Base-by-base conservation (phyloP, 768 basidiomycete genomes). In the Mycena pura region DNA sequence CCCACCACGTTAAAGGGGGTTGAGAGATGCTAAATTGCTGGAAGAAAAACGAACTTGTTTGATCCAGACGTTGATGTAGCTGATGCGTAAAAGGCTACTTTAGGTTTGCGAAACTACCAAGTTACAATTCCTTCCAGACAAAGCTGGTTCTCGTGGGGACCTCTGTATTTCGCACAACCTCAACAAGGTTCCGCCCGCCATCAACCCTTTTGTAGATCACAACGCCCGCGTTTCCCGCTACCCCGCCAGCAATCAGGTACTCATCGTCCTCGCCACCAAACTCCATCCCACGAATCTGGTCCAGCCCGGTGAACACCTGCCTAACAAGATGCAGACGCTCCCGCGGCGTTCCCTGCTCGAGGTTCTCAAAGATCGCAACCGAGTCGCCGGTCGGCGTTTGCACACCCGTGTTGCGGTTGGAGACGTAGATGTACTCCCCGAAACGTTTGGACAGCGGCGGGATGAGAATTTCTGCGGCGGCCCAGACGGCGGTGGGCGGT, bases 241-340 rank as follows among this genome's bases (percentile, higher is more conserved):
- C 74, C 22, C 85, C 87, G 8, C 81, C 80, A 24, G 86, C 86
- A 38, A 88, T 76, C 27, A 90, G 73, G 67, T 80, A 85, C 64
- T 78, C 79, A 40, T 79, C 78, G 44, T 78, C 78, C 21, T 78
- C 76, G 69, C 11, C 78, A 69, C 77, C 72, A 7, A 82, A 69
- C 73, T 75, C 68, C 78, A 84, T 81, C n/a, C 82, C 83, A 22
- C 80, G 75, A 27, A 83, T 76, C 67, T 82, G 80, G 53, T 79
- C 69, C 46, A 84, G 69, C 22, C 82, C 81, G 0, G 81, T 84
- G 69, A 76, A 84, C 21, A 85, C 77, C 55, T 83, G 79, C 13
- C 72, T 74, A 24, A 82, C 72, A 28, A 83, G 68, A 40, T 72
- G 63, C 25, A 85, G 70, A 29, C 71, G 68, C 66, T 74, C 28